Base-by-base conservation (phyloP, 805 yeast genomes). In the Wickerhamiella kazuoi region DNA sequence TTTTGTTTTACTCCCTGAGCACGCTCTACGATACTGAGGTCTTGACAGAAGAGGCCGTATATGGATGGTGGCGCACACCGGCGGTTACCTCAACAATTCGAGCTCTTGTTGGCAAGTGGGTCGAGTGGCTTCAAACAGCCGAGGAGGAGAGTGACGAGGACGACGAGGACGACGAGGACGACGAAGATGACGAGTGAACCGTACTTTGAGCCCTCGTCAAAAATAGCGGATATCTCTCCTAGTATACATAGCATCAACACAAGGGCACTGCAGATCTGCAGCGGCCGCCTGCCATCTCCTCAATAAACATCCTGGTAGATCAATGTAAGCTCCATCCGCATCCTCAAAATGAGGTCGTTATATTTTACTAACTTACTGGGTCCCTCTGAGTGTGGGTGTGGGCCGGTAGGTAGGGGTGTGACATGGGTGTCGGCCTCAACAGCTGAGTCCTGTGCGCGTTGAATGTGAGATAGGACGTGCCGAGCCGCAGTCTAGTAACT, bases 51-150 rank as follows among this genome's bases (percentile, higher is more conserved):
- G 93, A 80, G 19, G 66, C 69, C 41, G 77, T 90, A 33, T 64
- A 74, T 51, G 54, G 60, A 37, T 90, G 98, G 98, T 90, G 94
- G 94, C 65, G 67, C 40, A 53, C 63, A 16, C 55, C 59, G 6
- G 68, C 62, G 14, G 67, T 62, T 5, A 64, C 61, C 19, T 58
- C 57, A 13, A 63, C 61, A 21, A 75, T 76, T 16, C 69, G 78
- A 42, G 63, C 54, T 21, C 64, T 72, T 46, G 74, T 82, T 2
- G 70, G 61, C 7, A 77, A 75, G 56, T 87, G 87, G 76, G 68
- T 87, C 17, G 80, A 76, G 16, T 86, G 96, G 96, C 67, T 87
- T 43, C 69, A 70, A 50, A 80, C 75, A 35, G 96, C 95, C 1
- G 78, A 72, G 43, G 76, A 70, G 48, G 78, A 72, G 46, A 59